Base-by-base conservation (phyloP, 352 stramenopile species). In the Aphanomyces cochlioides region DNA sequence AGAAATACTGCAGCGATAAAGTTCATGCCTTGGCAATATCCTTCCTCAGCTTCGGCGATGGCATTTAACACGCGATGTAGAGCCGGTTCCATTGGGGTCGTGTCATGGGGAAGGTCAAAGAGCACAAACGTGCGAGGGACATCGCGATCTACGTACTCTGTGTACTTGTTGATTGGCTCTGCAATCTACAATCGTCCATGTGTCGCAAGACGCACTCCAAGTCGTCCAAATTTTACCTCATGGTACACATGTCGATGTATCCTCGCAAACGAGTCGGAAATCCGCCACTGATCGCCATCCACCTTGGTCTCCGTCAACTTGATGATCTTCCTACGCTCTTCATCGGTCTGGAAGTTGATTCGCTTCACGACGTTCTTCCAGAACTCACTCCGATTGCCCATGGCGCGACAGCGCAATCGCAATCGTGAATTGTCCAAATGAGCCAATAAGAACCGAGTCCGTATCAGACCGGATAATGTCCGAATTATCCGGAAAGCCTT, bases 11-110 rank as follows among this genome's bases (percentile, higher is more conserved):
- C 87, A 0, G 86, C 87, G 67, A 95, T 93, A 65, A 95, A 95
- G 76, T 95, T 95, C 87, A 95, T 95, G 5, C 87, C 87, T 48
- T 95, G 87, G 66, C 87, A 95, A 63, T 95, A 95, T 6, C 83
- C 85, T 60, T 89, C 79, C 64, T 95, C 87, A 2, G 84, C 86
- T 54, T 92, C 80, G 2, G 85, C 74, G 47, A 95, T 82, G 5
- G 85, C 87, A n/a, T 90, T 95, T 1, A 95, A 71, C 15, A 95
- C 87, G 45, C 85, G 84, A 36, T 90, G 90, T 0, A 95, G 60
- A 19, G 84, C 79, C 34, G 77, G 83, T 48, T 95, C 83, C 50
- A 90, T 81, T 17, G 78, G 67, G 21, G 66, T 66, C 8, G 90
- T 73, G 53, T 84, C 76, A 21, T 81, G 66, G 3, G 84, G 84